phyloP scores from a whole-genome alignment of 768 basidiomycete species.

The Pleurotus salmoneostramineus region DNA sequence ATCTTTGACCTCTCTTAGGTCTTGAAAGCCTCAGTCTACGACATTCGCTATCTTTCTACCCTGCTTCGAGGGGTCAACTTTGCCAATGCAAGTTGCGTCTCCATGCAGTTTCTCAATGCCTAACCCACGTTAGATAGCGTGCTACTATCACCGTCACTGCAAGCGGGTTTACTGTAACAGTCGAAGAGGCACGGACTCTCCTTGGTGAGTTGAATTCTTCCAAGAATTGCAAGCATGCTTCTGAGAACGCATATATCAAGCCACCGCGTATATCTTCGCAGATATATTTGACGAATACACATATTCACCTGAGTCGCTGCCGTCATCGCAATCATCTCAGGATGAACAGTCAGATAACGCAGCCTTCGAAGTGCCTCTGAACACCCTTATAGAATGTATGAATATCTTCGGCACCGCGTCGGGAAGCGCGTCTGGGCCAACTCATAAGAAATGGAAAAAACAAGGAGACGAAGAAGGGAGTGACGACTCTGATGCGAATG shows the following conservation, averaged over 20 bases:
- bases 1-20: slow-evolving; percentile 29
- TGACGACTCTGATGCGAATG: slow-evolving; percentile 33
- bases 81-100: slow-evolving; percentile 52
- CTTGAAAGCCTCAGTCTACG: slow-evolving; percentile 70
- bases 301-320: slow-evolving; percentile 44
- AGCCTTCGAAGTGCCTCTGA: slow-evolving; percentile 81
- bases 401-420: slow-evolving; percentile 90
- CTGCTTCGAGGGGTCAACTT: slow-evolving; percentile 83
- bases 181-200: slow-evolving; percentile 82
- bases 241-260: slow-evolving; percentile 32
- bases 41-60: slow-evolving; percentile 77
- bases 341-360: slow-evolving; percentile 28
- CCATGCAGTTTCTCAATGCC: neutral
- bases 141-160: slow-evolving; percentile 72
- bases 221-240: neutral
- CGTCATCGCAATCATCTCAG: slow-evolving; percentile 22
- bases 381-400: slow-evolving; percentile 82
- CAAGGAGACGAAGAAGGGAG: slow-evolving; percentile 44
- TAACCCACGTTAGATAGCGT: slow-evolving; percentile 38
- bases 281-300: slow-evolving; percentile 78
- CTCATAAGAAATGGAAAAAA: slow-evolving; percentile 43
- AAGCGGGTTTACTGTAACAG: slow-evolving; percentile 70
- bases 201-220: slow-evolving; percentile 48
- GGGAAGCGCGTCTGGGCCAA: slow-evolving; percentile 26
- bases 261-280: slow-evolving; percentile 76